These are phyloP conservation scores for Chaetomium olivaceum DNA, from an alignment of 2,329 filamentous ascomycete genomes.

Conservation along the genomic window DNA sequence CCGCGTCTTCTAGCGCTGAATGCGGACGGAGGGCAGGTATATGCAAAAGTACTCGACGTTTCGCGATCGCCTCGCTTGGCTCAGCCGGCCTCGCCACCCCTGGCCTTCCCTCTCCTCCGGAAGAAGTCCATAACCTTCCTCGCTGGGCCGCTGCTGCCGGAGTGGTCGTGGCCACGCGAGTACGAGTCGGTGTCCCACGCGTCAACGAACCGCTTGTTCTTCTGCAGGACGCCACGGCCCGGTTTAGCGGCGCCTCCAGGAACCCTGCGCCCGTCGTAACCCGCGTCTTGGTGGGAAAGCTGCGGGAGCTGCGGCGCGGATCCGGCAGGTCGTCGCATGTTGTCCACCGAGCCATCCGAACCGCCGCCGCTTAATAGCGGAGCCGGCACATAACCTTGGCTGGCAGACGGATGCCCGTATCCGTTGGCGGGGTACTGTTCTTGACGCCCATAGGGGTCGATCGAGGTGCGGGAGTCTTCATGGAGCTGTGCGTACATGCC, in stretches of 20 bases:
- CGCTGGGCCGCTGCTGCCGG: conserved; percentile 82
- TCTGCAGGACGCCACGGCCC: conserved; percentile 67
- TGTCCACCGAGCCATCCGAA: conserved; percentile 55
- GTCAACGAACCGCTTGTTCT: conserved; percentile 85
- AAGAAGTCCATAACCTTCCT: conserved; percentile 99
- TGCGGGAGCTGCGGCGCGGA: conserved; percentile 48
- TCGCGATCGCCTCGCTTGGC: background rate
- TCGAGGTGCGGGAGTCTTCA: conserved; percentile 30
- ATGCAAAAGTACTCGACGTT: background rate
- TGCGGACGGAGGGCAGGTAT: background rate
- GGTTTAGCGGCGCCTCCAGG: conserved; percentile 34
- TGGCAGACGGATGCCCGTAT: conserved; percentile 46
- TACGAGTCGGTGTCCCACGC: conserved; percentile 78
- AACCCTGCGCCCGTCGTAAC: conserved; percentile 40
- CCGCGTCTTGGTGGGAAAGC: conserved; percentile 46
- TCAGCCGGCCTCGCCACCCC: conserved; percentile 61
- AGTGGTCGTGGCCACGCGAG: conserved; percentile 60
- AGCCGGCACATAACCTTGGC: conserved; percentile 51
- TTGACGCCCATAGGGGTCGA: conserved; percentile 38
- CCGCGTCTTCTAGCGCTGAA: background rate
- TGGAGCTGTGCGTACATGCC: conserved; percentile 40
- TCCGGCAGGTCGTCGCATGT: conserved; percentile 44
- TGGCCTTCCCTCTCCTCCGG: conserved; percentile 77
- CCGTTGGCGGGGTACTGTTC: conserved; percentile 44
- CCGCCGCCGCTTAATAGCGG: conserved; percentile 51